Evolutionary conservation across 768 basidiomycete species (phyloP).

Genomic region (Pleurotus djamor): DNA sequence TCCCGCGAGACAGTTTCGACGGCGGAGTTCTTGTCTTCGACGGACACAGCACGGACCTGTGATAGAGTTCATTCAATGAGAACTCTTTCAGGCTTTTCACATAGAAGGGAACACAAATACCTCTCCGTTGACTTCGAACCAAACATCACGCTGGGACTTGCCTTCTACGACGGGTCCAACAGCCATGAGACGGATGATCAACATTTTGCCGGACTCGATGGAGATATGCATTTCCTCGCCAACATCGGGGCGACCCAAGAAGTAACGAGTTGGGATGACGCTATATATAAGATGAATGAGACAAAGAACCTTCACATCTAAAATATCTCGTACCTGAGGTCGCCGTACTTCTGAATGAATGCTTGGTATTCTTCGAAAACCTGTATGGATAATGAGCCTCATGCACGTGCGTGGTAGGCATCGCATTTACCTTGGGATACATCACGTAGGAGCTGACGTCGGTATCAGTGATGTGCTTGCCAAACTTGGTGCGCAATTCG

Average conservation of each 20-base stretch:
- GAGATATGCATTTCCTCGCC: constrained; percentile 97
- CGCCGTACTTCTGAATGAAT: constrained; percentile 95
- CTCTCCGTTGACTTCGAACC: constrained; percentile 98
- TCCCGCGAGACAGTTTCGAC: constrained; percentile 94
- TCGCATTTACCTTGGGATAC: constrained; percentile 84
- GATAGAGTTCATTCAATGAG: constrained; percentile 11
- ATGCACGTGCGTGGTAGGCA: constrained; percentile 6
- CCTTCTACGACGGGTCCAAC: constrained; percentile 91
- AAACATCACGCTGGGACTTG: constrained; percentile 91
- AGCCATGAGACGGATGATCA: constrained; percentile 95
- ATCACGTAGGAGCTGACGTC: constrained; percentile 97
- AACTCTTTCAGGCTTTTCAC: constrained; percentile 8
- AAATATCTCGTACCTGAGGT: constrained; percentile 66
- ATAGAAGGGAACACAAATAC: constrained; percentile 32
- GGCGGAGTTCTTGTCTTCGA: constrained; percentile 97
- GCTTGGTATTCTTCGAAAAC: constrained; percentile 97
- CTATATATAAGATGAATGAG: constrained; percentile 36
- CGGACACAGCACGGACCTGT: constrained; percentile 90
- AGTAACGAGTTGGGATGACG: constrained; percentile 95
- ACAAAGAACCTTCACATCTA: constrained; percentile 1
- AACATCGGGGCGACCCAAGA: constrained; percentile 87
- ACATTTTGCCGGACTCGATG: constrained; percentile 95
- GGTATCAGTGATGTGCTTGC: constrained; percentile 89
- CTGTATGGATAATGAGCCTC: constrained; percentile 30
- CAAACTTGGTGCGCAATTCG: constrained; percentile 90